phyloP scores from a whole-genome alignment of 805 yeast genomes.

The Candida ficus region DNA sequence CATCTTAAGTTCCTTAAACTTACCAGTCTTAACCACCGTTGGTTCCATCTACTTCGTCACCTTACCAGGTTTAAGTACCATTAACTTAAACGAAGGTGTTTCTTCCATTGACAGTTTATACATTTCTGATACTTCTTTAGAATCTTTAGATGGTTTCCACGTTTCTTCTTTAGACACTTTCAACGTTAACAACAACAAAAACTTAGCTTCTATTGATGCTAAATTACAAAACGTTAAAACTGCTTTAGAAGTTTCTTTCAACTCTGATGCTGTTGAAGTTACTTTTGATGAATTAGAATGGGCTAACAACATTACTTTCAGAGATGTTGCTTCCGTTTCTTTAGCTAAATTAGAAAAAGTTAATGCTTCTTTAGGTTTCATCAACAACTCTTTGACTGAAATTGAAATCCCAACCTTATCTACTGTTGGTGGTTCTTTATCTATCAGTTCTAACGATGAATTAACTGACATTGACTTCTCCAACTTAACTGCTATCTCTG shows the following conservation, averaged over 20 bases:
- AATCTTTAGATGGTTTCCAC: conserved; percentile 61
- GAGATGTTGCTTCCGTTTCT: conserved; percentile 70
- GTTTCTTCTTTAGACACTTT: conserved; percentile 44
- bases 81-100: conserved; percentile 68
- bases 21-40: conserved; percentile 76
- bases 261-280: conserved; percentile 72
- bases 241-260: conserved; percentile 74
- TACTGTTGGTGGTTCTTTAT: conserved; percentile 73
- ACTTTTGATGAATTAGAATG: conserved; percentile 63
- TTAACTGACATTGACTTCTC: conserved; percentile 67
- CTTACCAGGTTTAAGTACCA: conserved; percentile 72
- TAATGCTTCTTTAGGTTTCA: conserved; percentile 79
- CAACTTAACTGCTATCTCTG: conserved; percentile 69
- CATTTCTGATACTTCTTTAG: conserved; percentile 71
- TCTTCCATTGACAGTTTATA: conserved; percentile 64
- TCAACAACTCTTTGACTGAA: conserved; percentile 59
- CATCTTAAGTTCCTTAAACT: conserved; percentile 57
- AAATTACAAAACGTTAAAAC: conserved; percentile 69
- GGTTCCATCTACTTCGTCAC: conserved; percentile 78
- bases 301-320: conserved; percentile 88
- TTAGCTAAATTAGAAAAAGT: conserved; percentile 63
- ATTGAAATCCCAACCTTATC: conserved; percentile 51
- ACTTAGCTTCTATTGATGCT: conserved; percentile 67
- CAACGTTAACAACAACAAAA: conserved; percentile 87
- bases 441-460: conserved; percentile 68